A percentile compares a stretch with the other conserved stretches of the same genome.
These are phyloP conservation scores for Termitomyces eurrhizus DNA, from an alignment of 768 basidiomycete species.

Conservation along the genomic window DNA sequence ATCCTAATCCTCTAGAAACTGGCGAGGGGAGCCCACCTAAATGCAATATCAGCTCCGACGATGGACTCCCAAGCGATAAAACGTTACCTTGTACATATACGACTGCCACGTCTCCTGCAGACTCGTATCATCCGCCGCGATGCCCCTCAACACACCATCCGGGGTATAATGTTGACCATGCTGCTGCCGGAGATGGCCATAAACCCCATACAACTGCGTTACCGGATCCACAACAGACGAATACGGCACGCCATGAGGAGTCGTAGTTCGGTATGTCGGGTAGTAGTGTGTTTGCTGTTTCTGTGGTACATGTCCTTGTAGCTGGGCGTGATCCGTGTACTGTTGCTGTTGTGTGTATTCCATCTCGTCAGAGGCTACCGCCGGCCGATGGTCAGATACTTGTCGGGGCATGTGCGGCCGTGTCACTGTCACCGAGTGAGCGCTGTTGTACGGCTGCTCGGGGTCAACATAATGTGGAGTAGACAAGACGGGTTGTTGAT, in stretches of 20 bases:
- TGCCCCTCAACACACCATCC: conserved; percentile 38
- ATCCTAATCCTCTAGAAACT: conserved; percentile 12
- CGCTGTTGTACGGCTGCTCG: too few species aligned
- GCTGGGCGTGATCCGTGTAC: too few species aligned
- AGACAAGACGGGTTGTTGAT: too few species aligned
- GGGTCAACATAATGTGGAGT: too few species aligned
- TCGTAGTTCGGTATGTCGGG: conserved; percentile 21
- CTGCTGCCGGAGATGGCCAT: conserved; percentile 20
- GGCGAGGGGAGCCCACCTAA: conserved; percentile 13
- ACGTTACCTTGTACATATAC: conserved; percentile 55
- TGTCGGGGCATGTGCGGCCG: too few species aligned
- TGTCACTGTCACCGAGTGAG: too few species aligned
- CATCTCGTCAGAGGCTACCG: too few species aligned
- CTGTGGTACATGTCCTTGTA: neutral
- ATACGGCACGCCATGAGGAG: conserved; percentile 19
- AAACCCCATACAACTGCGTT: conserved; percentile 14
- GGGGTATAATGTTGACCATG: conserved; percentile 44
- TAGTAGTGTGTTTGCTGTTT: neutral
- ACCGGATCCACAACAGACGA: conserved; percentile 13
- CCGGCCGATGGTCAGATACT: too few species aligned
- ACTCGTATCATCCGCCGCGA: conserved; percentile 50
- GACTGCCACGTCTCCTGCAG: conserved; percentile 69
- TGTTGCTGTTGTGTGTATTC: too few species aligned
- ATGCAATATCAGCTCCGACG: neutral
- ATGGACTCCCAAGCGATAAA: neutral